phyloP scores from a whole-genome alignment of 2,329 filamentous ascomycete genomes.

The Xylaria sp. region DNA sequence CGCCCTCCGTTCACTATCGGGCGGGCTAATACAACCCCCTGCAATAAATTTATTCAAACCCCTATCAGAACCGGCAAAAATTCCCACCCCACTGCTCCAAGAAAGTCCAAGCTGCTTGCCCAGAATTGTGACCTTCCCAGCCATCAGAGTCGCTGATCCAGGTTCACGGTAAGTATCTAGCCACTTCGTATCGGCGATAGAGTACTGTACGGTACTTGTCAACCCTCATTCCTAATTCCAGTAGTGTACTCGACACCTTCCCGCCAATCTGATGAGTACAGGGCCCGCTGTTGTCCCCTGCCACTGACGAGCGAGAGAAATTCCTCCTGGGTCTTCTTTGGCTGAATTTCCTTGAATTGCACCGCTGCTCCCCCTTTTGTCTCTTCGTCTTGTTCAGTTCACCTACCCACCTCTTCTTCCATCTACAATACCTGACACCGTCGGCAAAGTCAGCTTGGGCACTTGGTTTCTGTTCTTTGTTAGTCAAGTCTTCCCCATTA shows the following conservation, averaged over 20 bases:
- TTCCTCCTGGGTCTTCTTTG: slow-evolving; percentile 37
- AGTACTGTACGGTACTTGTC: slow-evolving; percentile 21
- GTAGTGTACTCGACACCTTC: slow-evolving; percentile 27
- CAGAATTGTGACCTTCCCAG: slow-evolving; percentile 15
- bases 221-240: slow-evolving; percentile 16
- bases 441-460: slow-evolving; percentile 30
- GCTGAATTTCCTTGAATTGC: slow-evolving; percentile 33
- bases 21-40: slow-evolving; percentile 29
- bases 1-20: slow-evolving; percentile 23
- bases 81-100: slow-evolving; percentile 31
- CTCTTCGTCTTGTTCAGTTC: slow-evolving; percentile 21
- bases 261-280: slow-evolving; percentile 31
- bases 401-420: slow-evolving; percentile 26
- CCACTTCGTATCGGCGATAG: not conserved
- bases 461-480: slow-evolving; percentile 36
- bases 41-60: slow-evolving; percentile 35
- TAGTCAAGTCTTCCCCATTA: slow-evolving; percentile 23
- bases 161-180: slow-evolving; percentile 21
- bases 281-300: slow-evolving; percentile 37
- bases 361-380: slow-evolving; percentile 33
- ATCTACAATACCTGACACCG: slow-evolving; percentile 29
- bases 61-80: slow-evolving; percentile 33
- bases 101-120: slow-evolving; percentile 27
- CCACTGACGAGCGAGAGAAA: slow-evolving; percentile 37
- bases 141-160: slow-evolving; percentile 9